These are phyloP conservation scores for Grosmannia clavigera DNA, from an alignment of 2,329 filamentous ascomycete species.

Conservation along the genomic window DNA sequence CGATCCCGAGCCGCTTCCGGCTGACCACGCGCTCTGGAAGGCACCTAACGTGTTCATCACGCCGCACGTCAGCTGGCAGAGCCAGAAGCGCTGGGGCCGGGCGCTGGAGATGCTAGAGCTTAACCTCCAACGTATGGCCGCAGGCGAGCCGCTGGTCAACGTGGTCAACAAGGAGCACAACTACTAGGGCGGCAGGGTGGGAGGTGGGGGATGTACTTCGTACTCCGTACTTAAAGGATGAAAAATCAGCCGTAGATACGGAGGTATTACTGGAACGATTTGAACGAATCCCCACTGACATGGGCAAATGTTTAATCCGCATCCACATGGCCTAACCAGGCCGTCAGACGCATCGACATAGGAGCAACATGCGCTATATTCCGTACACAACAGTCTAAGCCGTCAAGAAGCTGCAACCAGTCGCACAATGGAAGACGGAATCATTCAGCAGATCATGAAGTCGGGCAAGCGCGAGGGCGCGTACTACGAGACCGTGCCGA, in stretches of 20 bases:
- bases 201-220: too few species aligned
- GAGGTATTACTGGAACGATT: not conserved
- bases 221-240: not conserved
- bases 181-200: constrained; percentile 4
- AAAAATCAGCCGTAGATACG: too few species aligned
- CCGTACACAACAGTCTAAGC: too few species aligned
- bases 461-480: not conserved
- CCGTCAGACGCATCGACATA: too few species aligned
- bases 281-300: too few species aligned
- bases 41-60: constrained; percentile 44
- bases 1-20: constrained; percentile 52
- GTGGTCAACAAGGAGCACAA: constrained; percentile 7
- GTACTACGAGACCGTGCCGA: not conserved
- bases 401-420: too few species aligned
- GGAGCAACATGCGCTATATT: too few species aligned
- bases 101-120: constrained; percentile 5
- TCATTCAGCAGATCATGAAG: not conserved
- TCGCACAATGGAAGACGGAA: not conserved
- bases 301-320: too few species aligned
- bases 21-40: constrained; percentile 47
- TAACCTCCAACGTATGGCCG: constrained; percentile 7
- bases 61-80: constrained; percentile 16
- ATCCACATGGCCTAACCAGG: too few species aligned
- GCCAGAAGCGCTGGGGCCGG: constrained; percentile 1
- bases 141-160: constrained; percentile 7